Conservation (phyloP, 805 yeast genomes). For the Candida koratica region DNA sequence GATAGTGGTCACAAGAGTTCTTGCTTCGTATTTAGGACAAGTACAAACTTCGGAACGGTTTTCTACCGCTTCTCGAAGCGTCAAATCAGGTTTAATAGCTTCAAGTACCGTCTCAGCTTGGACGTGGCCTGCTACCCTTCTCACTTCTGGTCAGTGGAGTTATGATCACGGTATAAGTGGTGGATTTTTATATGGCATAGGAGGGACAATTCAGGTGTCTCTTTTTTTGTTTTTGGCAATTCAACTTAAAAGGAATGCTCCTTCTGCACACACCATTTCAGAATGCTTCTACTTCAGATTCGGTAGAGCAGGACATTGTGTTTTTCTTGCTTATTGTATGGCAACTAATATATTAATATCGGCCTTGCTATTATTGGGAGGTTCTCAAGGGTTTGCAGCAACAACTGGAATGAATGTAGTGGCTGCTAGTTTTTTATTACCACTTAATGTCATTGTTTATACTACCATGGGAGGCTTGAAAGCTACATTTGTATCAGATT, state of each 20-base stretch:
- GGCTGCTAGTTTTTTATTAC: constrained; percentile 22
- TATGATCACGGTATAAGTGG: constrained; percentile 43
- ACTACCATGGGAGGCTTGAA: constrained; percentile 24
- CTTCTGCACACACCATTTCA: constrained; percentile 19
- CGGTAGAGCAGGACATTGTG: constrained; percentile 26
- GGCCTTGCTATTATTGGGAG: constrained; percentile 32
- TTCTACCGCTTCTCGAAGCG: constrained; percentile 42
- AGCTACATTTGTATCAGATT: constrained; percentile 26
- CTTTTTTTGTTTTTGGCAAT: constrained; percentile 20
- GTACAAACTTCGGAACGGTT: constrained; percentile 41
- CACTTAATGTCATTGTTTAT: constrained; percentile 23
- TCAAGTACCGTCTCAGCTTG: constrained; percentile 46
- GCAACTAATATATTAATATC: constrained; percentile 22
- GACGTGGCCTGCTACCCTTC: constrained; percentile 39
- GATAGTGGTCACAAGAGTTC: constrained; percentile 29
- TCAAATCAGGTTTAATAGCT: constrained; percentile 40
- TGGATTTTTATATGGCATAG: constrained; percentile 34
- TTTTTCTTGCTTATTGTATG: constrained; percentile 23
- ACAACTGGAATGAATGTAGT: constrained; percentile 67
- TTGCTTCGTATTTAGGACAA: constrained; percentile 36
- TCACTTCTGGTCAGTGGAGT: constrained; percentile 33
- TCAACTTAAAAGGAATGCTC: constrained; percentile 18
- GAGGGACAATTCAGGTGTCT: constrained; percentile 21
- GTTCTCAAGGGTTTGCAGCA: constrained; percentile 71
- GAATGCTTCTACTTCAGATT: constrained; percentile 22